Conservation (phyloP, 495 filamentous ascomycete genomes). For the Neurospora hispaniola region DNA sequence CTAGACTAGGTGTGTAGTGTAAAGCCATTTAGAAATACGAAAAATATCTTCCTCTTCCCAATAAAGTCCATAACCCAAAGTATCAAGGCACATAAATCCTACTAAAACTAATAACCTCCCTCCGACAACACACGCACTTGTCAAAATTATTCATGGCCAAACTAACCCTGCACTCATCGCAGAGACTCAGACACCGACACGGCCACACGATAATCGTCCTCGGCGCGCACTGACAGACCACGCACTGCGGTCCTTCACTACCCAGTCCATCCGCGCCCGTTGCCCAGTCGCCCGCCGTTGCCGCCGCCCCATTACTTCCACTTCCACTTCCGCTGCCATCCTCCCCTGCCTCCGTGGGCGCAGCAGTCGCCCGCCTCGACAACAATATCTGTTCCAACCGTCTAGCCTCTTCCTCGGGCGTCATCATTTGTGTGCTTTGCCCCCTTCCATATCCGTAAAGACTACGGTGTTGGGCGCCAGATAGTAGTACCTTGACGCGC, state of each 20-base stretch:
- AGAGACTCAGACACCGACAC: constrained; percentile 85
- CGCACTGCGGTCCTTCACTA: constrained; percentile 71
- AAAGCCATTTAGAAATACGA: background rate
- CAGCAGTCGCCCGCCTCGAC: constrained; percentile 31
- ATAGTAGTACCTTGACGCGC: constrained; percentile 53
- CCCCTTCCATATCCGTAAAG: background rate
- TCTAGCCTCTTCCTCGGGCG: constrained; percentile 63
- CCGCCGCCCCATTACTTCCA: too few relatives aligned
- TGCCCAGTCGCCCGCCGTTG: constrained; percentile 34
- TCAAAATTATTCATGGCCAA: constrained; percentile 95
- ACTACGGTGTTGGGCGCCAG: constrained; percentile 20
- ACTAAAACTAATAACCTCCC: constrained; percentile 76
- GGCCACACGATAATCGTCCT: constrained; percentile 93
- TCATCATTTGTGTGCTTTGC: constrained; percentile 18
- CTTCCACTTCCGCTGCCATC: too few relatives aligned
- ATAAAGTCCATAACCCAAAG: constrained; percentile 17
- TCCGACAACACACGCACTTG: constrained; percentile 85
- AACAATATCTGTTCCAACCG: constrained; percentile 78
- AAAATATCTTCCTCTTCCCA: background rate
- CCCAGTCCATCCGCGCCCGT: constrained; percentile 62
- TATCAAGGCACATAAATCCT: constrained; percentile 79
- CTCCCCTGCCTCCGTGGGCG: too few relatives aligned
- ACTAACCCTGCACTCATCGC: constrained; percentile 88
- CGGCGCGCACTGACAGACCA: constrained; percentile 82
- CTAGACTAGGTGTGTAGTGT: background rate